Evolutionary conservation across 495 filamentous ascomycete genomes (phyloP).

Genomic region (Xylaria intraflava): DNA sequence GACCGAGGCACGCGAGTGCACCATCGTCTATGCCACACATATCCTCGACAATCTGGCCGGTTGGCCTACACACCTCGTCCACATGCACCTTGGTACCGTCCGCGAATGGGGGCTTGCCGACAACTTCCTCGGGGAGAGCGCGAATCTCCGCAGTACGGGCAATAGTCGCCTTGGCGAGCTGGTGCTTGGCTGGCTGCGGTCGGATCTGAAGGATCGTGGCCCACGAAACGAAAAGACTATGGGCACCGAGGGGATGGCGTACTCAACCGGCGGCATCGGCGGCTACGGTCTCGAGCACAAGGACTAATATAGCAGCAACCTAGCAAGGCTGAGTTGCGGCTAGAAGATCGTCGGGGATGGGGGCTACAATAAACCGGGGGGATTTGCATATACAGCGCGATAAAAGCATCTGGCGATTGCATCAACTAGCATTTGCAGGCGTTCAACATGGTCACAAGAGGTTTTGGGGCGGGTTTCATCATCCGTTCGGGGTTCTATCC

Average conservation of each 20-base stretch:
- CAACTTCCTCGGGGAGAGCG: slow-evolving; percentile 36
- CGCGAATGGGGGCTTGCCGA: slow-evolving; percentile 74
- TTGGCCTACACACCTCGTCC: slow-evolving; percentile 93
- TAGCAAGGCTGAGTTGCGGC: not conserved
- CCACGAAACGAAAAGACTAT: slow-evolving; percentile 55
- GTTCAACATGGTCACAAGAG: slow-evolving; percentile 18
- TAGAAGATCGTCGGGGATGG: not conserved
- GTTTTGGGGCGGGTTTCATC: slow-evolving; percentile 12
- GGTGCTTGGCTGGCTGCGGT: slow-evolving; percentile 79
- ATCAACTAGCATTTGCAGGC: slow-evolving; percentile 28
- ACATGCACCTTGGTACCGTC: slow-evolving; percentile 83
- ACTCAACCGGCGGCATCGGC: slow-evolving; percentile 62
- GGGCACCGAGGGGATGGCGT: slow-evolving; percentile 62
- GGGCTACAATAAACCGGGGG: not conserved
- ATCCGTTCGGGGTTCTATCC: not conserved
- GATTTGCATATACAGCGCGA: not conserved
- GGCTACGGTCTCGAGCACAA: slow-evolving; percentile 76
- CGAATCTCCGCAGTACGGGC: slow-evolving; percentile 44
- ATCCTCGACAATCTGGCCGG: slow-evolving; percentile 87
- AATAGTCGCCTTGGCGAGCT: slow-evolving; percentile 77
- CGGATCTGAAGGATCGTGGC: slow-evolving; percentile 74
- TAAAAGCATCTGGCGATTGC: slow-evolving; percentile 15
- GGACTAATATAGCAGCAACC: slow-evolving; percentile 10
- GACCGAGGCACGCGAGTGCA: slow-evolving; percentile 73
- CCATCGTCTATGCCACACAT: slow-evolving; percentile 96